Conservation (phyloP, 352 stramenopile genomes). For the Phytophthora multivora region DNA sequence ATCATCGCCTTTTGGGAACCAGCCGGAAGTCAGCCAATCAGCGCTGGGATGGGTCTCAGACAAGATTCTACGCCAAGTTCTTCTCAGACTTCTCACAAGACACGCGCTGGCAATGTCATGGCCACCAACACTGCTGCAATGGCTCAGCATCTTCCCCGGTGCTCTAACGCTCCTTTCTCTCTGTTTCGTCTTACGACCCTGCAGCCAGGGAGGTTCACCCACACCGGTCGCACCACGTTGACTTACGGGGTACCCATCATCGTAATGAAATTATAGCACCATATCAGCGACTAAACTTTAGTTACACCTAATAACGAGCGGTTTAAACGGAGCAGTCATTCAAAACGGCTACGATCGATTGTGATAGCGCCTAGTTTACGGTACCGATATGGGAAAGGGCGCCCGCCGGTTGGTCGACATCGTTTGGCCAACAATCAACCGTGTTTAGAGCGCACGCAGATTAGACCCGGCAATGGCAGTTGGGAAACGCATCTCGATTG, state of each 20-base stretch:
- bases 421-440: slow-evolving; percentile 17
- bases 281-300: background rate
- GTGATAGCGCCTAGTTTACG: slow-evolving; percentile 9
- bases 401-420: slow-evolving; percentile 7
- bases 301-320: background rate
- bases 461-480: slow-evolving; percentile 11
- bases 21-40: slow-evolving; percentile 6
- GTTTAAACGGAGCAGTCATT: slow-evolving; percentile 7
- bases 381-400: slow-evolving; percentile 15
- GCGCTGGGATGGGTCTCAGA: background rate
- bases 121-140: too few relatives aligned
- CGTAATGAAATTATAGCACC: background rate
- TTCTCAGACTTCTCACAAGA: background rate
- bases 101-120: too few relatives aligned
- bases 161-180: too few relatives aligned
- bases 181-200: too few relatives aligned
- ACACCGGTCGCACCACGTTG: background rate
- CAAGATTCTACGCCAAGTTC: background rate
- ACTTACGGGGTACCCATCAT: background rate
- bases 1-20: background rate
- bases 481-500: slow-evolving; percentile 11
- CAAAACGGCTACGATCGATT: background rate
- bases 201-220: too few relatives aligned
- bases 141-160: too few relatives aligned
- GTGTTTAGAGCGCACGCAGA: slow-evolving; percentile 20